These are phyloP conservation scores for Linnemannia zychae DNA, from an alignment of 192 early-diverging fungal genomes.

Conservation along the genomic window DNA sequence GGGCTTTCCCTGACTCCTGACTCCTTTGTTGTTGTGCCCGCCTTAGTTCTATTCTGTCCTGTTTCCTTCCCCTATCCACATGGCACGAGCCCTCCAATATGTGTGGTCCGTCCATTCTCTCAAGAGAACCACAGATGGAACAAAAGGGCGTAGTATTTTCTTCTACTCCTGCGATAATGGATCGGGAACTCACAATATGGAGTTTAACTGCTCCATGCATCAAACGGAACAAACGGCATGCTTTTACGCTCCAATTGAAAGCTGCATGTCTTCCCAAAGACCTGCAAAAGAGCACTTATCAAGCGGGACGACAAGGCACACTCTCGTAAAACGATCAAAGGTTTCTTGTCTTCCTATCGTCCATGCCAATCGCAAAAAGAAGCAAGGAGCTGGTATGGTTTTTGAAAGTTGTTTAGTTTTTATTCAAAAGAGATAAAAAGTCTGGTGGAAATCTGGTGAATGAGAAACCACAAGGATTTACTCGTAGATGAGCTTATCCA, in stretches of 20 bases:
- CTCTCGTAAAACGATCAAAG: too few relatives aligned
- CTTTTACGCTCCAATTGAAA: too few relatives aligned
- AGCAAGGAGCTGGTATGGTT: neutral
- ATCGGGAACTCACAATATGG: neutral
- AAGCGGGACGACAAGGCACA: too few relatives aligned
- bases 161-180: neutral
- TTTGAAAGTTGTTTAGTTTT: neutral
- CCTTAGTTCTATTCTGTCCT: neutral
- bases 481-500: slow-evolving; percentile 58
- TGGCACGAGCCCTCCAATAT: neutral
- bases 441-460: neutral
- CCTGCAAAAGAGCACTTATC: too few relatives aligned
- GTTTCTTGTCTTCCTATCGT: too few relatives aligned
- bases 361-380: neutral
- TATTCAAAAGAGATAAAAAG: neutral
- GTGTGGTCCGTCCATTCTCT: neutral
- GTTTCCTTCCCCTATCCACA: neutral
- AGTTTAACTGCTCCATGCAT: neutral
- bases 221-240: too few relatives aligned
- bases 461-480: slow-evolving; percentile 23
- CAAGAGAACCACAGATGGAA: neutral
- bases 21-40: neutral
- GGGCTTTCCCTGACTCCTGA: neutral
- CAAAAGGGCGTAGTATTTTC: neutral
- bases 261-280: too few relatives aligned